Percentiles rank a stretch among this genome's conserved stretches.
These are phyloP conservation scores for Chytriomyces hyalinus DNA, from an alignment of 192 early-diverging fungal genomes.

Conservation along the genomic window DNA sequence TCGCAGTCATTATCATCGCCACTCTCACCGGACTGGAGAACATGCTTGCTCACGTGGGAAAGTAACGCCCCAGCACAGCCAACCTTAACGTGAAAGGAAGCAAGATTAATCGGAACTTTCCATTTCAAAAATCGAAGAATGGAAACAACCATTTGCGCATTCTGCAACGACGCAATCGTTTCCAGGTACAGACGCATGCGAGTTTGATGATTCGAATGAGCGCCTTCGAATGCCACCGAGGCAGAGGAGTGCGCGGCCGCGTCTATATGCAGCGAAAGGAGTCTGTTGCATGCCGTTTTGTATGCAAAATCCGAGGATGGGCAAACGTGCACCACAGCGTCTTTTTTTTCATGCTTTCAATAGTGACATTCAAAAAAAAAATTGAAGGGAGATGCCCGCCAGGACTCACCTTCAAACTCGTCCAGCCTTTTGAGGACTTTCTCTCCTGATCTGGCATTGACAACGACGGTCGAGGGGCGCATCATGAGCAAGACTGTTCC, in stretches of 20 bases:
- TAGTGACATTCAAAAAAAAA: too few species aligned
- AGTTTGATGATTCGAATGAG: conserved; percentile 10
- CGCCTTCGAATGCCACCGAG: conserved; percentile 18
- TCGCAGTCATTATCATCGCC: conserved; percentile 35
- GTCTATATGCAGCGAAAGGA: conserved; percentile 34
- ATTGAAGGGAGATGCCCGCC: too few species aligned
- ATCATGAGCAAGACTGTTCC: too few species aligned
- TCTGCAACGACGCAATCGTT: conserved; percentile 46
- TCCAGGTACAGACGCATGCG: conserved; percentile 39
- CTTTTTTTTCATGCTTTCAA: too few species aligned
- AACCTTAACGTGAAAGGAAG: conserved; percentile 29
- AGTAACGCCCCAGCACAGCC: conserved; percentile 52
- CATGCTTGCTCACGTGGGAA: conserved; percentile 12
- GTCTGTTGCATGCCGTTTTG: conserved; percentile 33
- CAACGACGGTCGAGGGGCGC: too few species aligned
- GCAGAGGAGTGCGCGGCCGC: too few species aligned
- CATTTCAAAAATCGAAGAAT: neutral
- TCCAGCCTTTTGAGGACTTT: too few species aligned
- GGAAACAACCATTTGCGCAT: conserved; percentile 45
- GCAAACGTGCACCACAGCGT: too few species aligned
- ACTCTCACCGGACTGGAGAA: conserved; percentile 15
- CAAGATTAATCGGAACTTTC: neutral
- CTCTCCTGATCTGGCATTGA: too few species aligned
- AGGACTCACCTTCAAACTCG: too few species aligned
- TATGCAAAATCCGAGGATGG: conserved; percentile 55